Conservation (phyloP, 306 rosid species). For the Lablab purpureus region DNA sequence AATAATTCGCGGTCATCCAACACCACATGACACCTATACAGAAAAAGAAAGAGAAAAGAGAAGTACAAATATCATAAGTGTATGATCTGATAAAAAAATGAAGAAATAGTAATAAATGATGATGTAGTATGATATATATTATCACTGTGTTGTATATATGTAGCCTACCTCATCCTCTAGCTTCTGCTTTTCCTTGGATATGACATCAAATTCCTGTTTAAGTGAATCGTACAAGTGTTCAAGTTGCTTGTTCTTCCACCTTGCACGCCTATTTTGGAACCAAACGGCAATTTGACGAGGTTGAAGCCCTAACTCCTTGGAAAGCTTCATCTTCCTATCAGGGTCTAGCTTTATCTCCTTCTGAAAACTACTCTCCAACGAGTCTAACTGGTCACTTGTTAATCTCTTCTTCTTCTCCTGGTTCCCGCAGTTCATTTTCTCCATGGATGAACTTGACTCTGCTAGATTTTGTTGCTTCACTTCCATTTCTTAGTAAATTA, state of each 20-base stretch:
- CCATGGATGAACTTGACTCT: slow-evolving; percentile 53
- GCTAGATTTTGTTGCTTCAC: slow-evolving; percentile 60
- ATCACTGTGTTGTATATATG: not conserved
- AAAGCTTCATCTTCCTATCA: slow-evolving; percentile 87
- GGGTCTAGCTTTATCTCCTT: slow-evolving; percentile 93
- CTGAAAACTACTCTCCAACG: slow-evolving; percentile 81
- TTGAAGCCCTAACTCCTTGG: slow-evolving; percentile 86
- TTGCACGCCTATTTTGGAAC: slow-evolving; percentile 95
- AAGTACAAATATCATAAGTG: not conserved
- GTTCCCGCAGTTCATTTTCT: slow-evolving; percentile 45
- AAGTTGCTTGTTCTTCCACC: slow-evolving; percentile 92
- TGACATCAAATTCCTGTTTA: slow-evolving; percentile 72
- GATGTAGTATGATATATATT: not conserved
- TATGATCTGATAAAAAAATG: not conserved
- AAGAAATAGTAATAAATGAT: not conserved
- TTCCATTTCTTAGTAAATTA: slow-evolving; percentile 58
- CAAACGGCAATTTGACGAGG: slow-evolving; percentile 95
- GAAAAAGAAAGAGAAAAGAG: not conserved
- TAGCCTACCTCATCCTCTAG: slow-evolving; percentile 80
- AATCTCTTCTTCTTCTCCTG: slow-evolving; percentile 80
- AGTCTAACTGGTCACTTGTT: slow-evolving; percentile 72
- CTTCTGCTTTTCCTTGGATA: slow-evolving; percentile 70
- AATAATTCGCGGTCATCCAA: not conserved
- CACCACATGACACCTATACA: not conserved
- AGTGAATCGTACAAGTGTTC: slow-evolving; percentile 80